These are phyloP conservation scores for Carex cristatella DNA, from an alignment of 176 grass and related monocot species.

Conservation along the genomic window DNA sequence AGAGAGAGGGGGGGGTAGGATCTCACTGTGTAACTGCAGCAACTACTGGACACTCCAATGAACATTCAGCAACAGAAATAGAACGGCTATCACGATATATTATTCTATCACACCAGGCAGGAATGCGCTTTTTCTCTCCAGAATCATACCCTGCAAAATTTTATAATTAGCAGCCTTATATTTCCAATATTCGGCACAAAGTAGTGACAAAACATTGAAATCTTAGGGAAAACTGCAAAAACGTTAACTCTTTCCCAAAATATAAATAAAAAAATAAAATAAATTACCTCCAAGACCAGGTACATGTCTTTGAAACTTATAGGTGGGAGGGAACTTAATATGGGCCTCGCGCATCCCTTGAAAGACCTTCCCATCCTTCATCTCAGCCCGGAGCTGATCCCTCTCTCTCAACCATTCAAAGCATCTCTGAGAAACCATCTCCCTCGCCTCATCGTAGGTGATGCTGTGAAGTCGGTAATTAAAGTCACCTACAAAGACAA, in stretches of 20 bases:
- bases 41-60: slow-evolving; percentile 84
- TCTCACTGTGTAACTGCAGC: slow-evolving; percentile 77
- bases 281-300: slow-evolving; percentile 80
- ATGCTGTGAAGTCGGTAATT: slow-evolving; percentile 96
- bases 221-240: not conserved
- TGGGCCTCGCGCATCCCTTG: slow-evolving; percentile 97
- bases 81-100: slow-evolving; percentile 88
- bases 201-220: not conserved
- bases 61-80: slow-evolving; percentile 83
- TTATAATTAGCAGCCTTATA: slow-evolving; percentile 19
- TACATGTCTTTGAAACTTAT: slow-evolving; percentile 84
- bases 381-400: slow-evolving; percentile 91
- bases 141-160: slow-evolving; percentile 85
- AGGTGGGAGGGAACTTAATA: slow-evolving; percentile 97
- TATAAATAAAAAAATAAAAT: not conserved
- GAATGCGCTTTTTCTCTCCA: slow-evolving; percentile 92
- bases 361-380: slow-evolving; percentile 93
- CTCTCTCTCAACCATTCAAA: slow-evolving; percentile 98
- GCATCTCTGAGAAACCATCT: slow-evolving; percentile 99
- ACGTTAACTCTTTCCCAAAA: not conserved
- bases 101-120: slow-evolving; percentile 97
- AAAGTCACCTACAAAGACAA: slow-evolving; percentile 96
- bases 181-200: not conserved
- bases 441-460: slow-evolving; percentile 92
- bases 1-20: not conserved